Base-by-base conservation (phyloP, 2,329 filamentous ascomycete genomes). In the Phialophora expanda region DNA sequence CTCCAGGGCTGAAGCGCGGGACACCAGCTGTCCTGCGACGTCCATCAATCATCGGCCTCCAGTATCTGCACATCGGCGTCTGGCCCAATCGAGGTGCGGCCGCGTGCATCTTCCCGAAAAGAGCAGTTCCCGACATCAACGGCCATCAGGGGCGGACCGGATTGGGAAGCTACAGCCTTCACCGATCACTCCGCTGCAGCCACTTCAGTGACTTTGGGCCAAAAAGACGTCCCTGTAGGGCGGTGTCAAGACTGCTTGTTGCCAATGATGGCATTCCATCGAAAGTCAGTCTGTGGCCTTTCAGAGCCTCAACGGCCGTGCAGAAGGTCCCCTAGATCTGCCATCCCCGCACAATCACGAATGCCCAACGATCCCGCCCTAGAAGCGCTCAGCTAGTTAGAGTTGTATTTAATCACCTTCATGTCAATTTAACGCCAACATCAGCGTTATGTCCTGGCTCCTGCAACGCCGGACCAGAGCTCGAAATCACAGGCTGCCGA, bases 91-190 rank as follows among this genome's bases (percentile, higher is more conserved):
- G 53, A 56, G 32, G 5, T 48, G 9, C 44, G n/a, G 7, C 58
- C 28, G 26, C 51, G 38, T 38, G 17, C 46, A 38, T 6, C 20
- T 22, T 12, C 46, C 44, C 28, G 4, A 9, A 53, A 41, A 6
- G n/a, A 26, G 26, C n/a, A 24, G 22, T 34, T 24, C 8, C 14
- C 30, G 24, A 28, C n/a, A 12, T 22, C 30, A 61, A 53, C 22
- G 26, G 48, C 6, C 22, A 8, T 50, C 12, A n/a, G 9, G 30
- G 14, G 38, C 14, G n/a, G 30, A 17, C 58, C 30, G 12, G 26
- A 44, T 59, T 46, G 38, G 56, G 63, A 51, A 65, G 58, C 58
- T 61, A 9, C 56, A 65, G 51, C 63, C 63, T 28, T 50, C n/a
- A 53, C 58, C 63, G 58, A 61, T 26, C 51, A 32, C 11, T 44